These are phyloP conservation scores for Cicer yamashitae DNA, from an alignment of 306 rosid species.

Conservation along the genomic window DNA sequence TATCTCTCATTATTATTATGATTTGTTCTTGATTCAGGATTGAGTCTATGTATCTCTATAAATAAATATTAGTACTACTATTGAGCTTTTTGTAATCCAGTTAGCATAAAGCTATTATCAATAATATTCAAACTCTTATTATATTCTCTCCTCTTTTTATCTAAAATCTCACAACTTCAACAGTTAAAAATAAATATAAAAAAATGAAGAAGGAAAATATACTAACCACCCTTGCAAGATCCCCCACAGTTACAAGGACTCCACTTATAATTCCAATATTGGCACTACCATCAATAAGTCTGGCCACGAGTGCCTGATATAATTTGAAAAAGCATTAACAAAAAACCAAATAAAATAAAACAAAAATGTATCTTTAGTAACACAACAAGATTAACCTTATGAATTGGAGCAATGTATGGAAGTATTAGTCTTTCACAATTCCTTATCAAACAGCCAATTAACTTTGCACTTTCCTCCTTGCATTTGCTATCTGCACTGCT, in stretches of 20 bases:
- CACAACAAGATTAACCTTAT: slow-evolving; percentile 66
- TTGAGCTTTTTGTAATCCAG: too few relatives aligned
- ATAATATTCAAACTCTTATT: too few relatives aligned
- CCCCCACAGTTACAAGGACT: slow-evolving; percentile 98
- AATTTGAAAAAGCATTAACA: slow-evolving; percentile 45
- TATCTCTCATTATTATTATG: too few relatives aligned
- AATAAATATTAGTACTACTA: too few relatives aligned
- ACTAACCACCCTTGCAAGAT: slow-evolving; percentile 99
- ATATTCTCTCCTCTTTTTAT: too few relatives aligned
- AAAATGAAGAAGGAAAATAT: slow-evolving; percentile 41
- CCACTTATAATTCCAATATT: slow-evolving; percentile 91
- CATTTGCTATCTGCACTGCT: slow-evolving; percentile 99
- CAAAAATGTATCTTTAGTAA: slow-evolving; percentile 33
- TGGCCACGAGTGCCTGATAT: slow-evolving; percentile 88
- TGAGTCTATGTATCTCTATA: too few relatives aligned
- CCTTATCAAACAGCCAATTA: slow-evolving; percentile 93
- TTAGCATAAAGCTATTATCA: too few relatives aligned
- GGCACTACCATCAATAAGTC: slow-evolving; percentile 76
- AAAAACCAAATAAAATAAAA: slow-evolving; percentile 23
- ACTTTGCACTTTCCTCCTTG: slow-evolving; percentile 98
- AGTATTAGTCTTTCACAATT: slow-evolving; percentile 91
- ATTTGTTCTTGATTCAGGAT: too few relatives aligned
- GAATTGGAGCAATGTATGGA: slow-evolving; percentile 95
- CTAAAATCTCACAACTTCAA: too few relatives aligned
- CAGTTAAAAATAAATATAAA: slow-evolving; percentile 2